Base-by-base conservation (phyloP, 139 green algal genomes). In the Chlamydomonas sp. region DNA sequence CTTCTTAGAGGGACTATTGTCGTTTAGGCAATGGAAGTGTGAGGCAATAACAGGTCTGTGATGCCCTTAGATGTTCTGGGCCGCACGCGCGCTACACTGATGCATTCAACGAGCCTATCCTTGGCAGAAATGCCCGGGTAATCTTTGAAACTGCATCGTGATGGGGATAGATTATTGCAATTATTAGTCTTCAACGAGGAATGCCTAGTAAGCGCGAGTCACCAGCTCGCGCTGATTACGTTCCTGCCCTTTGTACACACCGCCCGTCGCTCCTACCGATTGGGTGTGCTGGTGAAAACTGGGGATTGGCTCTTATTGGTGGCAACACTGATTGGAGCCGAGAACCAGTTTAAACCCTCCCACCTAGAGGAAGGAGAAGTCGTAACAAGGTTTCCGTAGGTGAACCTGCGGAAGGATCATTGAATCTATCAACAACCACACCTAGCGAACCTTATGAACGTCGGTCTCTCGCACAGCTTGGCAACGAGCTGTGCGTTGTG, bases 71-170 rank as follows among this genome's bases (percentile, higher is more conserved):
- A 95, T 97, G 90, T 95, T 96, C 90, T 95, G 90, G 90, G 89
- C 88, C 90, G 91, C 91, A 97, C 90, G 91, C 91, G 90, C 91
- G 90, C 90, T 97, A 97, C 91, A 97, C 89, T 97, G 91, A 95
- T 87, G 85, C 85, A 89, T 87, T 87, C 90, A 96, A 92, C 90
- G 88, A 96, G 89, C 85, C 85, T 89, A 90, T 84, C 89, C 90
- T 94, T 90, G 86, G 54, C 54, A 86, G 85, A 91, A 75, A 92
- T 88, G 84, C 85, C 80, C 81, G 85, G 87, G 89, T 90, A 92
- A 92, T 91, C 87, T 95, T 84, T 81, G 79, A 95, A 92, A 90
- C 85, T 90, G 87, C 83, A 87, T 95, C 90, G 90, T 96, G 90
- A 96, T 93, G 88, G 89, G 87, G 87, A 87, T 94, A 92, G 88